These are phyloP conservation scores for Aristolochia fimbriata DNA, from an alignment of 164 flowering plant genomes.

Conservation along the genomic window DNA sequence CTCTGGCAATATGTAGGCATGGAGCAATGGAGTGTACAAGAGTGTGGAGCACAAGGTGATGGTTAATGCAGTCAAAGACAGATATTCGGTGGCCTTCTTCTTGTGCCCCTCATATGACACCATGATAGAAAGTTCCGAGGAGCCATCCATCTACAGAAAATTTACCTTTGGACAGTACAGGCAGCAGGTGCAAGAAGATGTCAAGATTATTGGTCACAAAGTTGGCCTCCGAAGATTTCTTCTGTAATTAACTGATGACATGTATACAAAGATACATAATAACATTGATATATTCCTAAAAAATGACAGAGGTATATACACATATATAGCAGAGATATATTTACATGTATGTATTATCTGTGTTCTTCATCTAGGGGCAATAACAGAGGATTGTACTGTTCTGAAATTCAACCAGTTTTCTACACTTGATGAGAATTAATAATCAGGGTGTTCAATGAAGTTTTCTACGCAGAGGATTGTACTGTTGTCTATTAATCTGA, in stretches of 20 bases:
- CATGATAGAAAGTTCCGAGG: conserved; percentile 36
- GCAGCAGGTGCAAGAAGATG: conserved; percentile 55
- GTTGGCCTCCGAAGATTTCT: conserved; percentile 64
- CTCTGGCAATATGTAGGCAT: conserved; percentile 38
- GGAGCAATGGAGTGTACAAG: conserved; percentile 71
- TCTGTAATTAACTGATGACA: neutral
- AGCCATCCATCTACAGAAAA: conserved; percentile 48
- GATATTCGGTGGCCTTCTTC: conserved; percentile 72
- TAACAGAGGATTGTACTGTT: no score
- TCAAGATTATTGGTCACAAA: conserved; percentile 46
- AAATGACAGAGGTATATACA: neutral
- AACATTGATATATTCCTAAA: neutral
- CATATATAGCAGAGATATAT: neutral
- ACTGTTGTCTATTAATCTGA: no score
- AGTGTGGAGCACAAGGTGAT: conserved; percentile 79
- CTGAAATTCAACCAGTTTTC: no score
- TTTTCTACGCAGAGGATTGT: no score
- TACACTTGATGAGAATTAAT: no score
- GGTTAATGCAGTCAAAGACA: conserved; percentile 41
- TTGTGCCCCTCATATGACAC: conserved; percentile 70
- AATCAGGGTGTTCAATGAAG: no score
- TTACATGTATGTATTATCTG: neutral
- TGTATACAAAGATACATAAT: neutral
- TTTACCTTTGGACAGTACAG: conserved; percentile 70
- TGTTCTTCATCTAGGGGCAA: neutral